Base-by-base conservation (phyloP, 441 rosid species). In the Adansonia madagascariensis region DNA sequence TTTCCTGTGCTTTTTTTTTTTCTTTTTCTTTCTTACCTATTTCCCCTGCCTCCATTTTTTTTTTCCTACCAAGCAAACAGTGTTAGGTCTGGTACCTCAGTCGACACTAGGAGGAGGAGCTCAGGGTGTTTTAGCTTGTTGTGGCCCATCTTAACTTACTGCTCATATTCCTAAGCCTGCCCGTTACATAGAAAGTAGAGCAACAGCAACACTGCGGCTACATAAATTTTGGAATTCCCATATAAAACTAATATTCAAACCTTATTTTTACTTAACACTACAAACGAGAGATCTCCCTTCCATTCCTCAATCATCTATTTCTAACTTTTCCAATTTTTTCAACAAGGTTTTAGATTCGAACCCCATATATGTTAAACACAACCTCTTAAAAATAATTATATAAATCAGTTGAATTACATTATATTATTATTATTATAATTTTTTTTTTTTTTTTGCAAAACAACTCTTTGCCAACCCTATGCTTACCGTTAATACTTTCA, bases 101-200 rank as follows among this genome's bases (percentile, higher is more conserved):
- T 27, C 20, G 27, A 20, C 27, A 57, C 11, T 17, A 8, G 11
- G 62, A 6, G 9, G 9, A 18, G 11, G 18, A 15, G 55, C 3
- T 50, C 17, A 12, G n/a, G 55, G 17, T 3, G 57, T 18, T 49
- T 14, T 49, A 31, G 52, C 71, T 53, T 61, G 82, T 61, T 60
- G 79, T 75, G 81, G 80, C 71, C 55, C 55, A 50, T 50, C n/a
- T 50, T 50, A 50, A 62, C 43, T 60, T 44, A 10, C 68, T 72
- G 73, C 76, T 68, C 73, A 62, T 78, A 77, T 75, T 64, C 84
- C 73, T 80, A 79, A 84, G 91, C 88, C 80, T 88, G 91, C 89
- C 85, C 76, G 71, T 4, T 84, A 78, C 94, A 89, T 90, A 82
- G 90, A 89, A 90, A 91, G 90, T 62, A 87, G 92, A 87, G 92